These are phyloP conservation scores for Xylogone sp. DNA, from an alignment of 2,329 filamentous ascomycete genomes.

Conservation along the genomic window DNA sequence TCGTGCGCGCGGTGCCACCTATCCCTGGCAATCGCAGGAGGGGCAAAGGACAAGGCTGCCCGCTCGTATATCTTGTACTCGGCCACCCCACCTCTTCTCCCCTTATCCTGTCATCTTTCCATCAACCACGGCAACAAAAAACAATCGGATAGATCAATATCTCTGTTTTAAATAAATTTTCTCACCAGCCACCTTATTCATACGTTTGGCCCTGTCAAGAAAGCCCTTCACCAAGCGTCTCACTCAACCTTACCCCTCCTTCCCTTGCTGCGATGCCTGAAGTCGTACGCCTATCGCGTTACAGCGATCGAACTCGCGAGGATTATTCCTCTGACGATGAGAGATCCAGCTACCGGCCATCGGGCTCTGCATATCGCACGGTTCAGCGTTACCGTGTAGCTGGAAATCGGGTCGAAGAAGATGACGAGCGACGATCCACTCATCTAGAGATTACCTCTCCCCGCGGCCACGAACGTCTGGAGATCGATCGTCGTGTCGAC, in stretches of 20 bases:
- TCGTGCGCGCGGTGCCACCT: background rate
- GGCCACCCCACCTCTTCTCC: background rate
- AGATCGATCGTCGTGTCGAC: conserved; percentile 26
- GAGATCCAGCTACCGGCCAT: conserved; percentile 17
- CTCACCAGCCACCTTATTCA: background rate
- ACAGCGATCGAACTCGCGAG: conserved; percentile 18
- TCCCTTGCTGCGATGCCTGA: conserved; percentile 17
- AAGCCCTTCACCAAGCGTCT: background rate
- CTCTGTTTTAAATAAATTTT: no score
- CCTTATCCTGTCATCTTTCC: background rate
- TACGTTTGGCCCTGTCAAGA: background rate
- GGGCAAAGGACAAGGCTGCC: background rate
- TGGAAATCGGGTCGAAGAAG: conserved; percentile 23
- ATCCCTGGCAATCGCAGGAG: background rate
- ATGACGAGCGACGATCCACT: conserved; percentile 20
- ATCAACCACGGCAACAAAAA: no score
- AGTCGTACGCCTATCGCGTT: conserved; percentile 17
- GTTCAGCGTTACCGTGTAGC: conserved; percentile 30
- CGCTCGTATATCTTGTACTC: background rate
- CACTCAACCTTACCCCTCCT: background rate
- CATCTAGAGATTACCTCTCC: conserved; percentile 18
- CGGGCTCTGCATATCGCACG: conserved; percentile 22
- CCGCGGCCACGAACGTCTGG: conserved; percentile 20
- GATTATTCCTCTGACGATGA: conserved; percentile 29
- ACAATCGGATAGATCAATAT: no score